phyloP scores from a whole-genome alignment of 2,329 filamentous ascomycete genomes.

The Sarocladium strictum region DNA sequence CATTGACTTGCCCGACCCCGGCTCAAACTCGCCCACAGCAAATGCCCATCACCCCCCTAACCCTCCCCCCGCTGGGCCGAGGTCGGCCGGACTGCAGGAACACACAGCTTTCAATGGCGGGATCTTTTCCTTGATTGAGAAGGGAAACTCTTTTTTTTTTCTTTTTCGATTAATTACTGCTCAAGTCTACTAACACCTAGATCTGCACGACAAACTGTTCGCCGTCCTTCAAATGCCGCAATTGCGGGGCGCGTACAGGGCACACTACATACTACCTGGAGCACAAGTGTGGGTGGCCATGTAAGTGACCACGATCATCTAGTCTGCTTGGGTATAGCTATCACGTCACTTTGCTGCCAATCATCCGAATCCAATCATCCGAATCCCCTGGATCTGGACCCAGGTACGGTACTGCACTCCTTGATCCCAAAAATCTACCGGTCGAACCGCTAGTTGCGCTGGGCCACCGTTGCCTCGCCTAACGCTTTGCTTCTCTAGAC shows the following conservation, averaged over 20 bases:
- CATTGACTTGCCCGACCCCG: not conserved
- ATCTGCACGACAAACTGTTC: not conserved
- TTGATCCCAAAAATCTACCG: not conserved
- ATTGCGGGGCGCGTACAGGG: not conserved
- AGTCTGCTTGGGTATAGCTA: not conserved
- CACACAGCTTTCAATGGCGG: not conserved
- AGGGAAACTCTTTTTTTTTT: not conserved
- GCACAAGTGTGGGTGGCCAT: not conserved
- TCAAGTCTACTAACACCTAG: not conserved
- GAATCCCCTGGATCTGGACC: too few species aligned
- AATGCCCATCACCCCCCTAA: too few species aligned
- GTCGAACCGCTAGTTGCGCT: not conserved
- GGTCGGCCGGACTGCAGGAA: not conserved
- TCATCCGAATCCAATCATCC: not conserved
- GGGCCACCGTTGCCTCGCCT: not conserved
- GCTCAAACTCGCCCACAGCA: not conserved
- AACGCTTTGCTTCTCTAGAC: slow-evolving; percentile 9
- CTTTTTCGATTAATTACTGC: not conserved
- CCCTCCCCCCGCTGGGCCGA: too few species aligned
- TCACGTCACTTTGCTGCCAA: not conserved
- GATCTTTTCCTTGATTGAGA: not conserved
- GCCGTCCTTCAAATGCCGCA: not conserved
- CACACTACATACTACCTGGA: not conserved
- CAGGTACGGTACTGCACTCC: not conserved
- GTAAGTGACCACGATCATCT: not conserved